Conservation (phyloP, 208 protist species). For the Trypanosoma cruzi region DNA sequence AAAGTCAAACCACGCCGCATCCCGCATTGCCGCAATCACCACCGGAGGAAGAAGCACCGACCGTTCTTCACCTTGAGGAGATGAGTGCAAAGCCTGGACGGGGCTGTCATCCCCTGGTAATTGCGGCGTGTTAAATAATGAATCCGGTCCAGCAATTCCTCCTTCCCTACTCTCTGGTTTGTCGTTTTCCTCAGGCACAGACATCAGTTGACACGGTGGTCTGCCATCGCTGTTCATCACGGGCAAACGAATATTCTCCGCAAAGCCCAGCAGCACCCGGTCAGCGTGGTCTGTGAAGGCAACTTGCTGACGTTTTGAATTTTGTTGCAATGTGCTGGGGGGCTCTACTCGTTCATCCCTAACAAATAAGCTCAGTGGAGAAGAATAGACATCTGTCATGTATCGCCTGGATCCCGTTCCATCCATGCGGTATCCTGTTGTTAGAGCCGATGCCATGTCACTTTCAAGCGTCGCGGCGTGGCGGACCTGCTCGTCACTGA, state of each 20-base stretch:
- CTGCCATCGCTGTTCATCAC: slow-evolving; percentile 2
- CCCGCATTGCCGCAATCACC: slow-evolving; percentile 16
- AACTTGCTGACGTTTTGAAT: not conserved
- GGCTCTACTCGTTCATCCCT: not conserved
- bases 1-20: slow-evolving; percentile 2
- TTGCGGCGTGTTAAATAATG: no score
- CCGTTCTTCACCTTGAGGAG: not conserved
- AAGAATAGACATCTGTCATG: not conserved
- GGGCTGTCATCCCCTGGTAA: not conserved
- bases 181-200: not conserved
- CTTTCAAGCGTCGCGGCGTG: slow-evolving; percentile 7
- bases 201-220: not conserved
- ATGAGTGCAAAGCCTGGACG: not conserved
- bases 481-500: slow-evolving; percentile 26
- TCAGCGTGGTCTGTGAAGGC: slow-evolving; percentile 23
- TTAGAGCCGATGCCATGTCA: not conserved
- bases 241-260: slow-evolving; percentile 2
- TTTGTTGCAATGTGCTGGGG: not conserved
- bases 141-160: no score
- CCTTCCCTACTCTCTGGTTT: not conserved
- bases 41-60: slow-evolving; percentile 14
- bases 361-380: not conserved
- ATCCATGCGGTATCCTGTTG: not conserved
- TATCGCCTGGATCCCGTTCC: not conserved
- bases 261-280: slow-evolving; percentile 22